Evolutionary conservation across 805 yeast species (phyloP).

Genomic region (Candida ipomoeae): DNA sequence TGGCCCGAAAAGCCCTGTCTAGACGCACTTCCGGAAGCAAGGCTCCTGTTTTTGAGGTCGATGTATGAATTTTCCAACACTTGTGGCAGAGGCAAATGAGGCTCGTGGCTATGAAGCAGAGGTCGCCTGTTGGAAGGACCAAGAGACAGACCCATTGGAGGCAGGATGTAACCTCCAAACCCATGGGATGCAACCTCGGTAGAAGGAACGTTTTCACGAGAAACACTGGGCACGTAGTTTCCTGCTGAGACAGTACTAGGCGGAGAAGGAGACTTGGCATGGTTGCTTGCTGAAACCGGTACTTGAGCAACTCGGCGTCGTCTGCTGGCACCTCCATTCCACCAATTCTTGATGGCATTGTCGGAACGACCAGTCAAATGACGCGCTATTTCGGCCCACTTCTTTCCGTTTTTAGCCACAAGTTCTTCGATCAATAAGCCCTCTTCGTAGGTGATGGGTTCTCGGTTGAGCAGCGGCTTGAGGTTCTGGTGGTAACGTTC

Average conservation of each 20-base stretch:
- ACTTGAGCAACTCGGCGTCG: conserved; percentile 49
- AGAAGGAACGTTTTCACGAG: background rate
- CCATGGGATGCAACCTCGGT: background rate
- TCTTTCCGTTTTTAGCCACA: conserved; percentile 75
- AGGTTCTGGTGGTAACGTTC: conserved; percentile 90
- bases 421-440: conserved; percentile 76
- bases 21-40: background rate
- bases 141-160: background rate
- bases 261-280: background rate
- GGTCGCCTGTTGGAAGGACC: background rate
- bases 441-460: conserved; percentile 82
- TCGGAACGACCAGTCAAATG: conserved; percentile 86
- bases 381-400: conserved; percentile 92
- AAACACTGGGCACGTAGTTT: background rate
- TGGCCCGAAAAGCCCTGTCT: background rate
- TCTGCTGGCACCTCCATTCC: conserved; percentile 92
- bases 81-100: background rate
- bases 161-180: background rate
- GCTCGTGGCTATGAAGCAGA: background rate
- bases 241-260: background rate
- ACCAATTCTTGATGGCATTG: conserved; percentile 91
- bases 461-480: conserved; percentile 75
- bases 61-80: conserved; percentile 1
- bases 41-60: conserved; percentile 1
- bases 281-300: background rate